Evolutionary conservation across 495 filamentous ascomycete genomes (phyloP), one percentile per base, ranked within the genome.

Genomic region (Xylaria cubensis): DNA sequence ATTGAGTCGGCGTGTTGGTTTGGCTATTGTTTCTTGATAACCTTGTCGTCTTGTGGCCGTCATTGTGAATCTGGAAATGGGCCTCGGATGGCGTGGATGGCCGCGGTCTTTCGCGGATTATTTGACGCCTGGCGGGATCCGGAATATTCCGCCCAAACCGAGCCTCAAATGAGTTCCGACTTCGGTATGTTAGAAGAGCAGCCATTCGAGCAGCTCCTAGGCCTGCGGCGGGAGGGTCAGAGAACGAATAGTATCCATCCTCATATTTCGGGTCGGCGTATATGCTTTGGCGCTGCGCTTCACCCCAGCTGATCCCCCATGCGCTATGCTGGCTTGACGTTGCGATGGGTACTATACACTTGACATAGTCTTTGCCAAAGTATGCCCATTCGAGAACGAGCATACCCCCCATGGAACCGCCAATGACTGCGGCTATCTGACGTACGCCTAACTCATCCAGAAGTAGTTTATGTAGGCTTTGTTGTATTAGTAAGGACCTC

Each of bases 261-360:
- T 97, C 93, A 80, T 99, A 99, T 83, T 97, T 98, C 26, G 96
- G 96, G 77, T 99, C 96, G 72, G 93, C 94, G 82, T 98, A 99
- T 79, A 99, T 99, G 85, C 94, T 97, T 82, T 99, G 96, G 64
- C 96, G 85, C 82, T 99, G 96, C 29, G 96, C 95, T 81, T 99
- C 96, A 53, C 96, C 95, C 96, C 96, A 98, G 81, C 94, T 97
- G 75, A 99, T 99, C 51, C 96, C 93, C 96, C 96, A 99, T n/a
- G 96, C 96, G 72, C 94, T 97, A 78, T 98, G 96, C 13, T 93
- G 89, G 64, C 93, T 93, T 6, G 95, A 98, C 24, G 96, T 98
- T 34, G 96, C 96, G 74, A 99, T 97, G 4, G 96, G 94, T 36
- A 98, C 92, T 78, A 99, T 93, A 53, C 90, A 88, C 44, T 92